phyloP scores from a whole-genome alignment of 2,329 filamentous ascomycete genomes.

The Eutypa lata region DNA sequence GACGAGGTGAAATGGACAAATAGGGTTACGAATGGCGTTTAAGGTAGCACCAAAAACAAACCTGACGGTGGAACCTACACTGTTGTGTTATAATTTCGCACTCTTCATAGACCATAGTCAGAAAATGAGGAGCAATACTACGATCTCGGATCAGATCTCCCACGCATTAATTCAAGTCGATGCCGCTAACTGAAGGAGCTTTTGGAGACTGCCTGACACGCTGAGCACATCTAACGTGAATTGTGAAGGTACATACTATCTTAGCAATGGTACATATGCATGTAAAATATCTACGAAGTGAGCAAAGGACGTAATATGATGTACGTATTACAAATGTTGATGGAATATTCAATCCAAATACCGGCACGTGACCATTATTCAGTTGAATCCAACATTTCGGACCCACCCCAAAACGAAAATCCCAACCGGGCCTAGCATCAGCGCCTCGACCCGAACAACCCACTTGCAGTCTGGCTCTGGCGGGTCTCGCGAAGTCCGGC shows the following conservation, averaged over 20 bases:
- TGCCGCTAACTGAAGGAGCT: neutral
- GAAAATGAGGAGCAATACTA: neutral
- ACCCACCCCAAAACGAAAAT: neutral
- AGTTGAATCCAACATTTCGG: neutral
- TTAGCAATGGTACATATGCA: too few species aligned
- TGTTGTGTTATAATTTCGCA: constrained; percentile 12
- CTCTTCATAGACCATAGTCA: neutral
- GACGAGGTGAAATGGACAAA: constrained; percentile 2
- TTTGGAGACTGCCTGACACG: neutral
- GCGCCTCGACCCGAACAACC: too few species aligned
- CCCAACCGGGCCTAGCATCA: neutral
- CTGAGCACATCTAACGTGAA: too few species aligned
- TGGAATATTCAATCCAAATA: neutral
- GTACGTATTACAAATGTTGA: too few species aligned
- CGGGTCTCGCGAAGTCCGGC: too few species aligned
- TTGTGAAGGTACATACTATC: too few species aligned
- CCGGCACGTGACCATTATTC: neutral
- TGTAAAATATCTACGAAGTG: too few species aligned
- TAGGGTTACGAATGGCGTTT: constrained; percentile 29
- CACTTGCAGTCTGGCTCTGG: too few species aligned
- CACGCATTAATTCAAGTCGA: neutral
- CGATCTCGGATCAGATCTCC: neutral
- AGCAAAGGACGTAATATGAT: too few species aligned
- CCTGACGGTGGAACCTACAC: constrained; percentile 11
- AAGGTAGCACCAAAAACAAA: constrained; percentile 21